Evolutionary conservation across 352 stramenopile species (phyloP).

Genomic region (Halophytophthora polymorphica): DNA sequence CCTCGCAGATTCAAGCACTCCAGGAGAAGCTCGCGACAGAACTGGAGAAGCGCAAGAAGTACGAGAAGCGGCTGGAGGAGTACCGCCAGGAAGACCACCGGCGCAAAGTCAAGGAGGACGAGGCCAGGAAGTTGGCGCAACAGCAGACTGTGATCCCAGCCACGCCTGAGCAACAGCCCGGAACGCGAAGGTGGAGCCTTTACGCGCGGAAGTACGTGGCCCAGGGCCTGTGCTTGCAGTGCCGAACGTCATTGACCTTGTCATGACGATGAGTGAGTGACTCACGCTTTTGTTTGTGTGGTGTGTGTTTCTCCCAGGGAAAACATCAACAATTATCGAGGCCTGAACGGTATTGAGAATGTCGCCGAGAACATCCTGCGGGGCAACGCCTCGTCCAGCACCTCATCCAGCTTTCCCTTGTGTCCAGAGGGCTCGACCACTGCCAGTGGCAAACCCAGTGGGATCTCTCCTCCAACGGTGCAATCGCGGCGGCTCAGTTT

Average conservation of each 20-base stretch:
- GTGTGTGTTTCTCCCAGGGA: constrained; percentile 21
- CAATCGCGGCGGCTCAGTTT: constrained; percentile 33
- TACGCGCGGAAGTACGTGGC: constrained; percentile 59
- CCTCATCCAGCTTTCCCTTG: constrained; percentile 17
- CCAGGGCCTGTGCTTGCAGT: background rate
- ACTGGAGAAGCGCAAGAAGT: constrained; percentile 68
- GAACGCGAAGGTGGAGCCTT: constrained; percentile 61
- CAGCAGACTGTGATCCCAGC: constrained; percentile 34
- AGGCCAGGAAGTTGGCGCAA: constrained; percentile 37
- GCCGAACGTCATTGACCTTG: background rate
- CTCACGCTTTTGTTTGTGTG: background rate
- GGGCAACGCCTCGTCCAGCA: constrained; percentile 32
- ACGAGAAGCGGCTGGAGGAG: constrained; percentile 70
- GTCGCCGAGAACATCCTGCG: constrained; percentile 74
- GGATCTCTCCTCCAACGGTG: constrained; percentile 32
- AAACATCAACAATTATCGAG: constrained; percentile 33
- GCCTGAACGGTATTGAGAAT: constrained; percentile 67
- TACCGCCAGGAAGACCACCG: constrained; percentile 64
- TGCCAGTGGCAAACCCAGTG: constrained; percentile 25
- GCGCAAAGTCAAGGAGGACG: constrained; percentile 46
- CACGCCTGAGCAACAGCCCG: constrained; percentile 39
- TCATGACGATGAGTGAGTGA: constrained; percentile 4
- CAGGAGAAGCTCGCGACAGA: constrained; percentile 68
- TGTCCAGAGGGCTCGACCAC: constrained; percentile 29
- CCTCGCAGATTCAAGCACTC: constrained; percentile 56